Evolutionary conservation across 768 basidiomycete genomes (phyloP).

Genomic region (Serendipita sp.): DNA sequence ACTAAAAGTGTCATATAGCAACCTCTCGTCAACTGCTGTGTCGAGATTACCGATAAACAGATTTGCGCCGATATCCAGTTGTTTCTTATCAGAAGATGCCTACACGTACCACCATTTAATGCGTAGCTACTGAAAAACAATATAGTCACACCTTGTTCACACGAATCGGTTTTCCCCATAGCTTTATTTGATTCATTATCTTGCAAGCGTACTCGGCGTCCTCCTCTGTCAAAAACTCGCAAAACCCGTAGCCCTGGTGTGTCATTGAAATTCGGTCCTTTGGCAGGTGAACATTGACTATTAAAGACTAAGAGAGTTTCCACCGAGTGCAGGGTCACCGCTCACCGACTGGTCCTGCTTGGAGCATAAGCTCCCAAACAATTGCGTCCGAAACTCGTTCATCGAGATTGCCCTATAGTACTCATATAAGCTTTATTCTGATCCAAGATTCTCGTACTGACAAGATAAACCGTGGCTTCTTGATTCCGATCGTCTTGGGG

Average conservation of each 20-base stretch:
- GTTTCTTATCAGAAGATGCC: slow-evolving; percentile 97
- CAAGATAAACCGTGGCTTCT: slow-evolving; percentile 80
- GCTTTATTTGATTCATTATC: slow-evolving; percentile 99
- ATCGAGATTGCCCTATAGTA: slow-evolving; percentile 78
- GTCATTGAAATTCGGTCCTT: slow-evolving; percentile 98
- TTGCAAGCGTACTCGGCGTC: slow-evolving; percentile 99
- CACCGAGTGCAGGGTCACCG: slow-evolving; percentile 10
- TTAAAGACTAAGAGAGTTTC: not conserved
- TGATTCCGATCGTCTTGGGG: slow-evolving; percentile 83
- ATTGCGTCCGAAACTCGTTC: slow-evolving; percentile 88
- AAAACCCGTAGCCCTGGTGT: slow-evolving; percentile 98
- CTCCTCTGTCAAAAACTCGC: slow-evolving; percentile 97
- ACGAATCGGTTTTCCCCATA: slow-evolving; percentile 96
- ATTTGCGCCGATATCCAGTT: slow-evolving; percentile 95
- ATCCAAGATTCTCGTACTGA: slow-evolving; percentile 19
- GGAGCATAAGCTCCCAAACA: slow-evolving; percentile 96
- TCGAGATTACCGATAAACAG: slow-evolving; percentile 93
- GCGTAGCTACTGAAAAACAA: not conserved
- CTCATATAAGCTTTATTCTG: not conserved
- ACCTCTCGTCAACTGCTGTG: slow-evolving; percentile 83
- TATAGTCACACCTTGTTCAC: slow-evolving; percentile 77
- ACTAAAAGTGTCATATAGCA: slow-evolving; percentile 89
- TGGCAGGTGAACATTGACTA: slow-evolving; percentile 94
- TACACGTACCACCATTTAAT: slow-evolving; percentile 17
- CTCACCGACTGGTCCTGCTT: slow-evolving; percentile 96